A percentile compares a stretch with the other conserved stretches of the same genome.
Evolutionary conservation across 768 basidiomycete genomes (phyloP).

Genomic region (Pseudohyphozyma bogoriensis): DNA sequence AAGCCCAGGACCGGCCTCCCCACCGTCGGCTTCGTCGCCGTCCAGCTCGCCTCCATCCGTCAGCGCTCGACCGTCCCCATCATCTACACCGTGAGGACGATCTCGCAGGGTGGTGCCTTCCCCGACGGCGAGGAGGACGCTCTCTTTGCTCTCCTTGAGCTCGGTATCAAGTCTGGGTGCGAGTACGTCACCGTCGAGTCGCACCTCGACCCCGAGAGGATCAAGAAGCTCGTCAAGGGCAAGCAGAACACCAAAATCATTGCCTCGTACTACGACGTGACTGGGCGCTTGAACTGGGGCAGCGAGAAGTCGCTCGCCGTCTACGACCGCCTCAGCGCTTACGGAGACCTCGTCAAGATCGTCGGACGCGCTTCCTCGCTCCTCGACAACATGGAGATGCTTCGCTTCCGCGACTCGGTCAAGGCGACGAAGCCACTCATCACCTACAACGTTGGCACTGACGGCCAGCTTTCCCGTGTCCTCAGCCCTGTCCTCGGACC

Average conservation of each 20-base stretch:
- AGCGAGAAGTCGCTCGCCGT: conserved; percentile 56
- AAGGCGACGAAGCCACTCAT: conserved; percentile 67
- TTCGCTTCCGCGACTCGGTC: conserved; percentile 54
- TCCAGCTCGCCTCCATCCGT: conserved; percentile 69
- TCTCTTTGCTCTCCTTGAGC: conserved; percentile 61
- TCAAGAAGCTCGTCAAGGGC: conserved; percentile 50
- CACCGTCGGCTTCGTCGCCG: conserved; percentile 58
- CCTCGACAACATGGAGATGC: conserved; percentile 69
- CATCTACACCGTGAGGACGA: conserved; percentile 81
- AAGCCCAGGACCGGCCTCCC: conserved; percentile 55
- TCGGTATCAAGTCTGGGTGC: conserved; percentile 70
- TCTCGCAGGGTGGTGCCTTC: conserved; percentile 82
- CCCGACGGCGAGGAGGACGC: conserved; percentile 65
- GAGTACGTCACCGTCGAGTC: conserved; percentile 93
- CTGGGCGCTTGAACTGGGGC: conserved; percentile 72
- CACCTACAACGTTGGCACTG: conserved; percentile 72
- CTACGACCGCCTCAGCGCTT: conserved; percentile 53
- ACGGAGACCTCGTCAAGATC: conserved; percentile 87
- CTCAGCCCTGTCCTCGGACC: conserved; percentile 79
- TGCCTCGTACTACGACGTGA: conserved; percentile 93
- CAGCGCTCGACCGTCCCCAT: conserved; percentile 70
- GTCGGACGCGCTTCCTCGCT: conserved; percentile 69
- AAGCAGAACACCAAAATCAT: conserved; percentile 73
- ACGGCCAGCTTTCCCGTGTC: conserved; percentile 82
- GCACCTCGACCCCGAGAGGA: conserved; percentile 54